Evolutionary conservation across 352 stramenopile species (phyloP), one percentile per base, ranked within the genome.

Genomic region (Plasmopara muralis): DNA sequence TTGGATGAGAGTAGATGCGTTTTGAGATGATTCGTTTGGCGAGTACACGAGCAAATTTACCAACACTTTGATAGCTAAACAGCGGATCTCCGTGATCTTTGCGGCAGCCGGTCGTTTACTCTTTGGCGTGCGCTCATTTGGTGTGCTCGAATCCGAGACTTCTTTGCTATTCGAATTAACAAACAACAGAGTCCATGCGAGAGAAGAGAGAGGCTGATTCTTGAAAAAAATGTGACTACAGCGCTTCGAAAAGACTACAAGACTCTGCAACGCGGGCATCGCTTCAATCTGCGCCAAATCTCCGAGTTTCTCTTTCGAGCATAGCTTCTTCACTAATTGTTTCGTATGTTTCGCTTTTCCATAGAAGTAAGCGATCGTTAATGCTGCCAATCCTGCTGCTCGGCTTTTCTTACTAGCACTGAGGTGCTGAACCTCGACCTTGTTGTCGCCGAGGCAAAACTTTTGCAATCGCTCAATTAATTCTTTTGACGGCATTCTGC

Each of bases 231-330:
- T 15, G 12, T 62, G 30, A 10, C 57, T 62, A 42, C 71, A 86
- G 9, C 61, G 69, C 60, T 89, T 92, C 6, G 68, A 47, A 9
- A 92, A 79, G 10, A 87, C 66, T 53, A 75, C 49, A 1, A 92
- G 60, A 44, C 77, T 87, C 41, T 87, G 70, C 16, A 90, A 59
- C 6, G 57, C 66, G 20, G 75, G 66, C 9, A 74, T 28, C 4
- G 64, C 52, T 5, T 57, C 53, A 14, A 51, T 16, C 10, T 54
- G n/a, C 15, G 59, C 51, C 8, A 57, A 55, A 6, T 55, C 62
- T 0, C 40, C 51, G 6, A 89, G 54, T 0, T 67, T 60, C 37
- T 83, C 72, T 39, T 83, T 83, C 9, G 63, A 62, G 39, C 70
- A 84, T n/a, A 92, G 42, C 47, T 72, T 74, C 5, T 47, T 50